Percentiles rank a stretch among this genome's conserved stretches.
Conservation (phyloP, 2,329 filamentous ascomycete species). For the Aspergillus sp. region DNA sequence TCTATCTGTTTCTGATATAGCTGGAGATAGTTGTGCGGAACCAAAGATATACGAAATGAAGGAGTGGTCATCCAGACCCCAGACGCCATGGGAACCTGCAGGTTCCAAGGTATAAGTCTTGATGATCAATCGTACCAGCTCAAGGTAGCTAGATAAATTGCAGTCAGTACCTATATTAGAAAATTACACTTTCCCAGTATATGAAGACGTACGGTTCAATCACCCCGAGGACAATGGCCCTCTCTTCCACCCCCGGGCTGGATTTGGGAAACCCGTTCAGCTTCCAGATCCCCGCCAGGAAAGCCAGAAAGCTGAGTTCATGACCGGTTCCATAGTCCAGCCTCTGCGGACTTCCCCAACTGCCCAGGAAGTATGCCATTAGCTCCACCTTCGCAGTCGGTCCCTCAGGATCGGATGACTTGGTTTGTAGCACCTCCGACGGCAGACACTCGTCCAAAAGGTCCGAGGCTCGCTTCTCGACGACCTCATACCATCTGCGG, state of each 20-base stretch:
- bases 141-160: conserved; percentile 59
- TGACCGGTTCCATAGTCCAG: conserved; percentile 96
- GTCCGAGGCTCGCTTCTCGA: conserved; percentile 55
- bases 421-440: conserved; percentile 37
- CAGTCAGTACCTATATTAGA: neutral
- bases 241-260: conserved; percentile 55
- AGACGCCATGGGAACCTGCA: conserved; percentile 93
- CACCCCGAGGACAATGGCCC: conserved; percentile 74
- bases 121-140: conserved; percentile 76
- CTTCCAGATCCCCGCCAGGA: conserved; percentile 87
- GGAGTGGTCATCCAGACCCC: conserved; percentile 96
- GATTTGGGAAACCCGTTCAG: conserved; percentile 69
- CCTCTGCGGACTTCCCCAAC: conserved; percentile 81
- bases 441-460: conserved; percentile 58
- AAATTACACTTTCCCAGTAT: neutral
- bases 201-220: conserved; percentile 68
- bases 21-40: conserved; percentile 79
- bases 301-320: conserved; percentile 90
- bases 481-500: conserved; percentile 70
- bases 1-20: conserved; percentile 59
- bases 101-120: conserved; percentile 89
- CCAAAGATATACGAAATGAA: conserved; percentile 94
- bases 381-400: conserved; percentile 62
- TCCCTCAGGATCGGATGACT: conserved; percentile 22
- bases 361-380: conserved; percentile 72